Percentiles rank a stretch among this genome's conserved stretches.
Conservation (phyloP, 768 basidiomycete species). For the Mycena metata region DNA sequence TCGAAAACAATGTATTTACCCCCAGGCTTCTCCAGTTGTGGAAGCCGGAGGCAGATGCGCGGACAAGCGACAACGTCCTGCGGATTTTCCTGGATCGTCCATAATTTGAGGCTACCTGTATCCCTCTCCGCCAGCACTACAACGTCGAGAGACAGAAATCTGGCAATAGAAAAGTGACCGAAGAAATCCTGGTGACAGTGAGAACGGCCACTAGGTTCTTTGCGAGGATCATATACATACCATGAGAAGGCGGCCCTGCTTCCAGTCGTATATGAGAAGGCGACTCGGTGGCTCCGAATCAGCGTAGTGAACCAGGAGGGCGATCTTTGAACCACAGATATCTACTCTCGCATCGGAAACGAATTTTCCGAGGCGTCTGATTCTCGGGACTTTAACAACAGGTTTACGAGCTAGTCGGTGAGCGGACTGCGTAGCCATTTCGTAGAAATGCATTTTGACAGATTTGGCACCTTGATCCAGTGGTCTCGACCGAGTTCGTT, state of each 20-base stretch:
- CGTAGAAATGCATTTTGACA: constrained; percentile 3
- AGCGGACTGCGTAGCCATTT: neutral
- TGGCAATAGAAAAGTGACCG: neutral
- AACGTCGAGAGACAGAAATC: constrained; percentile 3
- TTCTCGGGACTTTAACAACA: neutral
- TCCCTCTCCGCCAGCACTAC: neutral
- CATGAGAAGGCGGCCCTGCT: neutral
- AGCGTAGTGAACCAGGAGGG: neutral
- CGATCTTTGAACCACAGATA: neutral
- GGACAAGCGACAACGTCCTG: neutral
- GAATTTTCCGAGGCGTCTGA: neutral
- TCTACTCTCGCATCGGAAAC: too few relatives aligned
- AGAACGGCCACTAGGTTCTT: too few relatives aligned
- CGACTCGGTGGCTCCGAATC: too few relatives aligned
- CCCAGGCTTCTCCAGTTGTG: neutral
- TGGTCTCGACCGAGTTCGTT: too few relatives aligned
- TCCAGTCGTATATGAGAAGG: too few relatives aligned
- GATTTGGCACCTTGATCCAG: neutral
- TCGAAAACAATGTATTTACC: neutral
- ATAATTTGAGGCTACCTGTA: neutral
- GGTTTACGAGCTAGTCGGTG: constrained; percentile 1
- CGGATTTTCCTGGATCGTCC: constrained; percentile 7
- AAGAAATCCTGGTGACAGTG: neutral
- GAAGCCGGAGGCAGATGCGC: constrained; percentile 9
- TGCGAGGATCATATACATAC: neutral